These are phyloP conservation scores for Candida maltosa DNA, from an alignment of 805 yeast species.

Conservation along the genomic window DNA sequence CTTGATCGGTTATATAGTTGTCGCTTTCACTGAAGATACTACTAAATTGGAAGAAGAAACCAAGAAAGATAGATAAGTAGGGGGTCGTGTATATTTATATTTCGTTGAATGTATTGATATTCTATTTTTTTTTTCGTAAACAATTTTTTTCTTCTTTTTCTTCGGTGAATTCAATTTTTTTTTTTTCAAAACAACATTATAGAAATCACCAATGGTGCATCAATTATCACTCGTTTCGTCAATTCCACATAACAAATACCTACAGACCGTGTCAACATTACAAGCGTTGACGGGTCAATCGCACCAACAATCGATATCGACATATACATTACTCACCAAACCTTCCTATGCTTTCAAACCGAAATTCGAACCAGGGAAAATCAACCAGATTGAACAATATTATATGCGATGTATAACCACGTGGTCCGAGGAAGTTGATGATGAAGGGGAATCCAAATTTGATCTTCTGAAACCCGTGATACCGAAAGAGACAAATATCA, in stretches of 20 bases:
- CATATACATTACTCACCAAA: conserved; percentile 47
- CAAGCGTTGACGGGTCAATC: conserved; percentile 51
- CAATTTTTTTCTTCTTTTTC: background rate
- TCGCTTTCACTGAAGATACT: conserved; percentile 69
- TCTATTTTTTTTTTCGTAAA: background rate
- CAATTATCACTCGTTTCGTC: conserved; percentile 48
- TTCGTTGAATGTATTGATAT: background rate
- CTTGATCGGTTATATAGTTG: conserved; percentile 66
- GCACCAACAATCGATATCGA: conserved; percentile 41
- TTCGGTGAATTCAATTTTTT: background rate
- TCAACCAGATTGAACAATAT: conserved; percentile 56
- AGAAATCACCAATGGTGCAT: conserved; percentile 42
- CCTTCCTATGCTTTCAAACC: conserved; percentile 53
- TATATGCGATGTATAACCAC: conserved; percentile 46
- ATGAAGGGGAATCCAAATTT: conserved; percentile 11
- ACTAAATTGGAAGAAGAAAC: conserved; percentile 20
- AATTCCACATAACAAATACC: conserved; percentile 38
- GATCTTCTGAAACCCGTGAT: conserved; percentile 26
- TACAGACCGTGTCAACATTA: conserved; percentile 44
- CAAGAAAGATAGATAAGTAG: conserved; percentile 7
- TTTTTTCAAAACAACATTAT: too few species aligned
- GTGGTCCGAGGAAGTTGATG: conserved; percentile 37
- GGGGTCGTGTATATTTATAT: too few species aligned
- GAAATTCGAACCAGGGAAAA: conserved; percentile 52
- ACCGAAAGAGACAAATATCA: conserved; percentile 11